Evolutionary conservation across 176 grass and related monocot species (phyloP).

Genomic region (Cenchrus purpureus): DNA sequence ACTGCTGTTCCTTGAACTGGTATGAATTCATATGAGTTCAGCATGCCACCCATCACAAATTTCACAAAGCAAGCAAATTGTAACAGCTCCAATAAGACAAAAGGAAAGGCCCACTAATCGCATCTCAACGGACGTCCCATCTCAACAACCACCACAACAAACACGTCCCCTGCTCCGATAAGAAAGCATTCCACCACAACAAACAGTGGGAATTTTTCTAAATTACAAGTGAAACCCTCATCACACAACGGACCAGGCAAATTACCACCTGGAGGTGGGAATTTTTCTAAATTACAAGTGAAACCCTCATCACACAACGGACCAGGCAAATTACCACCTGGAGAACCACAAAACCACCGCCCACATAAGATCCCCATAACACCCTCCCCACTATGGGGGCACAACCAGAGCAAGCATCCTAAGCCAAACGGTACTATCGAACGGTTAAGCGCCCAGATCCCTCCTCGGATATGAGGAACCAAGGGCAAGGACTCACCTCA

Average conservation of each 20-base stretch:
- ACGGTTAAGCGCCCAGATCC: conserved; percentile 34
- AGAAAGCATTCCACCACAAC: not conserved
- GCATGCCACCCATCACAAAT: not conserved
- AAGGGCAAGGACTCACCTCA: conserved; percentile 56
- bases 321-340: not conserved
- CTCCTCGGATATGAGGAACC: conserved; percentile 14
- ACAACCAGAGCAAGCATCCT: not conserved
- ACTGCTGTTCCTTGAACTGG: not conserved
- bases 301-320: not conserved
- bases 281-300: not conserved
- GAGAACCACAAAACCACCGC: conserved; percentile 1
- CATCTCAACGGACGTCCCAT: not conserved
- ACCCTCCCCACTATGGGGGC: not conserved
- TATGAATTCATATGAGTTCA: not conserved
- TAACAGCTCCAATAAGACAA: not conserved
- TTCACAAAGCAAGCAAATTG: conserved; percentile 20
- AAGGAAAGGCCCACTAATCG: not conserved
- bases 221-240: not conserved
- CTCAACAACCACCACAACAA: not conserved
- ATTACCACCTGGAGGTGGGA: not conserved
- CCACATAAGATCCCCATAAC: conserved; percentile 5
- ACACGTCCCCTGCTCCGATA: not conserved
- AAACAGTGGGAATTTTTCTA: not conserved
- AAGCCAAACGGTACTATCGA: conserved; percentile 24
- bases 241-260: not conserved